Evolutionary conservation across 768 basidiomycete genomes (phyloP).

Genomic region (Boletus subparvulus): DNA sequence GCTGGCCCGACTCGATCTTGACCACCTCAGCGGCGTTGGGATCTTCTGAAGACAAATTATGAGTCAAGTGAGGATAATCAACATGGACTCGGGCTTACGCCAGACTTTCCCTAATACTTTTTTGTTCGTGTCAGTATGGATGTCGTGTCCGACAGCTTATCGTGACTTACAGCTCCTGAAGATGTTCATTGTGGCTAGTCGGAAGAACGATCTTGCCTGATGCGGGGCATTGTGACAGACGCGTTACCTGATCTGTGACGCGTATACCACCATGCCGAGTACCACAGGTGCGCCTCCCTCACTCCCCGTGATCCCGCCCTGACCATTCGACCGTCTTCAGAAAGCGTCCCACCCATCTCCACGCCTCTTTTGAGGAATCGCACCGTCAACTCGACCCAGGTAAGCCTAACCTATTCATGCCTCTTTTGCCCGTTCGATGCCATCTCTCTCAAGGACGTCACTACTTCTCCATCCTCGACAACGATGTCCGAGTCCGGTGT

Average conservation of each 20-base stretch:
- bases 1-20: constrained; percentile 87
- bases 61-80: constrained; percentile 22
- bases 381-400: constrained; percentile 12
- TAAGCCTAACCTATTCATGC: background rate
- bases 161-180: constrained; percentile 70
- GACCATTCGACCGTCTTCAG: background rate
- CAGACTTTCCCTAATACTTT: constrained; percentile 92
- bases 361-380: constrained; percentile 18
- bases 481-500: constrained; percentile 32
- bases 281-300: constrained; percentile 8
- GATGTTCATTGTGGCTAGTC: constrained; percentile 66
- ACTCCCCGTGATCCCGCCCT: background rate
- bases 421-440: background rate
- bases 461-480: constrained; percentile 29
- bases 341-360: background rate
- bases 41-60: constrained; percentile 60
- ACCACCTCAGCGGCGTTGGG: constrained; percentile 94
- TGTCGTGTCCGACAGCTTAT: constrained; percentile 5
- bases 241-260: constrained; percentile 29
- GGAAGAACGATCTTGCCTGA: constrained; percentile 14
- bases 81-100: constrained; percentile 59
- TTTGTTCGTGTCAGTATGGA: constrained; percentile 20
- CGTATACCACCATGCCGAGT: constrained; percentile 9
- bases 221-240: constrained; percentile 22
- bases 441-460: constrained; percentile 12